Evolutionary conservation across 163 green algal species (phyloP).

Genomic region (Scenedesmus sp.): DNA sequence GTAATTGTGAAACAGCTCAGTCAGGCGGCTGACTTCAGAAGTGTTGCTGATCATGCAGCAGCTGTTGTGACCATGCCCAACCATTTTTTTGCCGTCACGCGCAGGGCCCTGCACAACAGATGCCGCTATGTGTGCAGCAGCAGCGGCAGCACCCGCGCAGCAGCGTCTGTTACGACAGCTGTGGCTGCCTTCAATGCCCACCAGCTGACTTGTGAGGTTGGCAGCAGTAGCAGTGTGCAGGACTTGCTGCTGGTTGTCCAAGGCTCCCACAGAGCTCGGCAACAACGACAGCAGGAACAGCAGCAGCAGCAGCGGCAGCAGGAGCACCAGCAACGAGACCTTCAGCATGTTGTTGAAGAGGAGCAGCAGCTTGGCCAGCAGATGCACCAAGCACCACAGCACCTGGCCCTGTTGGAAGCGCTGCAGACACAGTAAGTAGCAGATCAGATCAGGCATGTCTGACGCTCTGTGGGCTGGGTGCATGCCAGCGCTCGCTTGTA

Average conservation of each 20-base stretch:
- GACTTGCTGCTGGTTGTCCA: conserved; percentile 15
- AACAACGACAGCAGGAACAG: conserved; percentile 25
- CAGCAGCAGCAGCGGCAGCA: conserved; percentile 18
- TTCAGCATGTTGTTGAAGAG: not conserved
- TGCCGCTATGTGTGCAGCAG: not conserved
- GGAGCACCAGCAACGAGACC: not conserved
- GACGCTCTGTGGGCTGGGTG: not conserved
- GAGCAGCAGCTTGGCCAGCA: conserved; percentile 6
- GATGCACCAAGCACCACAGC: not conserved
- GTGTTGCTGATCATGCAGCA: not conserved
- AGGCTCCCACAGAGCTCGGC: not conserved
- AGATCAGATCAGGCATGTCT: not conserved
- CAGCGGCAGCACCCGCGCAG: not conserved
- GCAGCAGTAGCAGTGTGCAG: conserved; percentile 27
- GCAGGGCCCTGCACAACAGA: conserved; percentile 17
- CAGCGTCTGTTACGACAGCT: not conserved
- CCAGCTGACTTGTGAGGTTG: conserved; percentile 8
- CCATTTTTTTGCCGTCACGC: not conserved
- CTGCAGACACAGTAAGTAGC: not conserved
- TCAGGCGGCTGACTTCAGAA: no score
- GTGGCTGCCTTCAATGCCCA: conserved; percentile 17
- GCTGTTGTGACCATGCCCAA: not conserved
- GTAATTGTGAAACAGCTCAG: not conserved
- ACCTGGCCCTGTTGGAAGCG: not conserved
- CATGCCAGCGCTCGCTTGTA: not conserved